phyloP scores from a whole-genome alignment of 2,329 filamentous ascomycete species.

The Neofusicoccum laricinum region DNA sequence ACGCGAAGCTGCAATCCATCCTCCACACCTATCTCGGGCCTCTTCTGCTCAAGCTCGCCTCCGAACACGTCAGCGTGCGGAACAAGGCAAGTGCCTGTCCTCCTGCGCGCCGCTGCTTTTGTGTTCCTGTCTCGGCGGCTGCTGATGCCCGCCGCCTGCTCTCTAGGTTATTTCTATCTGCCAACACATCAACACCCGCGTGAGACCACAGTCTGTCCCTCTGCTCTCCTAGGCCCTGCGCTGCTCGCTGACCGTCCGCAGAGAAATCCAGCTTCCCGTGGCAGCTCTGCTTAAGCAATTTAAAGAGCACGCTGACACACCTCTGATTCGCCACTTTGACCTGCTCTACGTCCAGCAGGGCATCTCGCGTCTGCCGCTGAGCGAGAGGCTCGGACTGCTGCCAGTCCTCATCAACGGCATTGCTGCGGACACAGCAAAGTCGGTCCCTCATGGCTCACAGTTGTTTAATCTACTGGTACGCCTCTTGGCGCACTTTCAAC shows the following conservation, averaged over 20 bases:
- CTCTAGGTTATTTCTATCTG: conserved; percentile 63
- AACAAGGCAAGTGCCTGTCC: conserved; percentile 58
- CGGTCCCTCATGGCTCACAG: conserved; percentile 56
- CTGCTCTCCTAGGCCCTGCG: neutral
- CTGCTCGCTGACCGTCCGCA: conserved; percentile 22
- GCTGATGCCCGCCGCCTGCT: conserved; percentile 29
- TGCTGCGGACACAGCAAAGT: conserved; percentile 55
- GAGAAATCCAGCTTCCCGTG: conserved; percentile 74
- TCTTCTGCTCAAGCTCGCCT: conserved; percentile 80
- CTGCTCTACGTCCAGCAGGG: conserved; percentile 87
- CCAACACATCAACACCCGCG: conserved; percentile 67
- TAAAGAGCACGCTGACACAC: conserved; percentile 66
- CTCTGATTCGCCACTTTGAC: conserved; percentile 83
- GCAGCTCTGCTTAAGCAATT: conserved; percentile 84
- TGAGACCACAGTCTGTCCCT: conserved; percentile 51
- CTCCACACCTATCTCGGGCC: conserved; percentile 78
- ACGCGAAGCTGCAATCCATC: conserved; percentile 75
- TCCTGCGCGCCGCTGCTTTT: neutral
- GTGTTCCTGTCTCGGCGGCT: conserved; percentile 16
- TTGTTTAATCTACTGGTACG: conserved; percentile 83
- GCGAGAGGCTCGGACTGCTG: conserved; percentile 70
- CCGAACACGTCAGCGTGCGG: conserved; percentile 74
- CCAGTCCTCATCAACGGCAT: conserved; percentile 68
- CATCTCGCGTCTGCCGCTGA: conserved; percentile 56
- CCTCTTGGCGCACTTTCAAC: conserved; percentile 65